Percentiles rank a stretch among this genome's conserved stretches.
Evolutionary conservation across 2,329 filamentous ascomycete genomes (phyloP).

Genomic region (Verticillium dahliae): DNA sequence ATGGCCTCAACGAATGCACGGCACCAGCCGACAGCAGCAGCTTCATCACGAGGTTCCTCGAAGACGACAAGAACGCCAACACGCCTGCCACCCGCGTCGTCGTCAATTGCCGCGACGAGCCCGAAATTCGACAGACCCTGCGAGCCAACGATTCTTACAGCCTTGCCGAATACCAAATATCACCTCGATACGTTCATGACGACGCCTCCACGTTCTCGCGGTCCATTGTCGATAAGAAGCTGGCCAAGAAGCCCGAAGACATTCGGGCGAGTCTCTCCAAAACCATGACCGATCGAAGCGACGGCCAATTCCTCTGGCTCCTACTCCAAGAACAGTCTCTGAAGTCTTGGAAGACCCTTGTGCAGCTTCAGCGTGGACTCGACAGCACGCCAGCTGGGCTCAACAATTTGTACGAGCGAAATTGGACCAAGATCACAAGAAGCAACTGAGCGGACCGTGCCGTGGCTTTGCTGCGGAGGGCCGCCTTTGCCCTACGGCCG

Average conservation of each 20-base stretch:
- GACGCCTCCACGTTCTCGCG: slow-evolving; percentile 17
- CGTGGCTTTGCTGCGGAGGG: slow-evolving; percentile 22
- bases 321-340: slow-evolving; percentile 18
- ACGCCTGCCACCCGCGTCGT: slow-evolving; percentile 11
- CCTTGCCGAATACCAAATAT: slow-evolving; percentile 13
- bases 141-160: background rate
- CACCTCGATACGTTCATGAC: slow-evolving; percentile 11
- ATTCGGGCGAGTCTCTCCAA: slow-evolving; percentile 13
- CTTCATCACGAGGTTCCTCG: background rate
- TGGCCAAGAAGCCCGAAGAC: slow-evolving; percentile 16
- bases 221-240: slow-evolving; percentile 19
- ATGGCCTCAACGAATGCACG: slow-evolving; percentile 28
- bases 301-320: slow-evolving; percentile 27
- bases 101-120: slow-evolving; percentile 18
- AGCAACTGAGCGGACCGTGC: slow-evolving; percentile 13
- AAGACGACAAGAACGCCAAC: no score
- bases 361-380: slow-evolving; percentile 19
- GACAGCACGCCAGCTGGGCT: slow-evolving; percentile 19
- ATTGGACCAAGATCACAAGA: slow-evolving; percentile 17
- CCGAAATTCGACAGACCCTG: slow-evolving; percentile 15
- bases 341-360: slow-evolving; percentile 16
- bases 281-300: slow-evolving; percentile 17
- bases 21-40: background rate
- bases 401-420: slow-evolving; percentile 20
- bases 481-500: slow-evolving; percentile 14